phyloP scores from a whole-genome alignment of 441 rosid species.

The Pelargonium myrrhifolium region DNA sequence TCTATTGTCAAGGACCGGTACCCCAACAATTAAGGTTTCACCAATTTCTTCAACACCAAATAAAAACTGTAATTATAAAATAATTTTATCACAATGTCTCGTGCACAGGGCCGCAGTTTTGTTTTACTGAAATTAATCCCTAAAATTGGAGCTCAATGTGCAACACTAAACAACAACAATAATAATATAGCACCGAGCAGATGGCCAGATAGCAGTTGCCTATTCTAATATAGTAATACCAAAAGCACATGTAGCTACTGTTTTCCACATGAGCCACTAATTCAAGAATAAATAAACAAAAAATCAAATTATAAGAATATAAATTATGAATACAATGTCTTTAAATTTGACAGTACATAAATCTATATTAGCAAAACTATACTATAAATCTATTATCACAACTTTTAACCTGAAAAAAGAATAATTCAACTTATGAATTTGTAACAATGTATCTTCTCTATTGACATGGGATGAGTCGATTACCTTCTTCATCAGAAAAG shows the following conservation, averaged over 20 bases:
- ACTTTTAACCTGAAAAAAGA: not conserved
- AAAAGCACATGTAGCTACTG: not conserved
- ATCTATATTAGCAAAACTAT: not conserved
- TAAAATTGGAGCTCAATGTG: too few relatives aligned
- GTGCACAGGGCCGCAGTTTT: too few relatives aligned
- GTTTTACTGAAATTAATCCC: too few relatives aligned
- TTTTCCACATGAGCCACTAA: not conserved
- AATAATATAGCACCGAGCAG: too few relatives aligned
- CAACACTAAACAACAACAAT: too few relatives aligned
- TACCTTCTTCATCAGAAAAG: slow-evolving; percentile 79
- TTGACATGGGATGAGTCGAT: slow-evolving; percentile 8
- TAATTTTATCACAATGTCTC: too few relatives aligned
- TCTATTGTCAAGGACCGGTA: too few relatives aligned
- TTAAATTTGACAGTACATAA: not conserved
- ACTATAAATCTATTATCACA: not conserved
- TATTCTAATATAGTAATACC: too few relatives aligned
- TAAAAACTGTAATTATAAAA: too few relatives aligned
- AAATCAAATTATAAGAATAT: not conserved
- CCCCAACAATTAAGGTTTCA: too few relatives aligned
- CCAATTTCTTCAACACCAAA: too few relatives aligned
- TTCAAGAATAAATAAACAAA: not conserved
- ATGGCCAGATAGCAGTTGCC: too few relatives aligned
- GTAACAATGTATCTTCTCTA: not conserved
- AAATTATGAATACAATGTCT: not conserved
- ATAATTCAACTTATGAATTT: not conserved